Evolutionary conservation across 495 filamentous ascomycete genomes (phyloP), one percentile per base, ranked within the genome.

Genomic region (Penicillium lividum): DNA sequence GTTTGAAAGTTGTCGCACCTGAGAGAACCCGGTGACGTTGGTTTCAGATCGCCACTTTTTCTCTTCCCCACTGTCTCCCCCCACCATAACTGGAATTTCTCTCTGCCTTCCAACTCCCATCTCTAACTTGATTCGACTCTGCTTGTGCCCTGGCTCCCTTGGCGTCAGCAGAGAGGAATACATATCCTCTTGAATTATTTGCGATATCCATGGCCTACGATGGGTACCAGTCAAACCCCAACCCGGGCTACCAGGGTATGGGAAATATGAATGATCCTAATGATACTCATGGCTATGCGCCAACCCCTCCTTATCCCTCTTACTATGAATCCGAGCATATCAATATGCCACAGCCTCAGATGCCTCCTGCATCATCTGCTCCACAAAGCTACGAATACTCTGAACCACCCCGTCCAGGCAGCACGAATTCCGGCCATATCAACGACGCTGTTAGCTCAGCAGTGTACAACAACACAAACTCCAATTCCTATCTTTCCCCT

Each of bases 361-460:
- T 68, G 61, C 71, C 73, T 65, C 65, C 55, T 16, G 38, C 59
- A 4, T 62, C 72, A 31, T 62, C 73, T 36, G 61, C 66, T 47
- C 56, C 64, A 30, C 59, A 61, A 59, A 72, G 22, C 62, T 61
- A 29, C 25, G 53, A 55, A 7, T 61, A 66, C 28, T 54, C 56
- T 5, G 61, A 73, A 22, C 56, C 63, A 18, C 47, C 57, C 29
- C 57, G 47, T 16, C 46, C 57, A 25, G 59, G 56, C 25, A 57
- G 30, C 30, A 22, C 56, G 4, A 36, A 48, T 16, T 33, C 52
- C 7, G 62, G 47, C 29, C 56, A 68, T 53, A 73, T 75, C 73
- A 83, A 78, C 58, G 79, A 82, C 38, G 80, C 80, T 56, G 77
- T 82, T 29, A 71, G 62, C 51, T 78, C 75, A 7, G 78, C 81